Base-by-base conservation (phyloP, 371 early-diverging fungal genomes). In the Fennellomyces sp. region DNA sequence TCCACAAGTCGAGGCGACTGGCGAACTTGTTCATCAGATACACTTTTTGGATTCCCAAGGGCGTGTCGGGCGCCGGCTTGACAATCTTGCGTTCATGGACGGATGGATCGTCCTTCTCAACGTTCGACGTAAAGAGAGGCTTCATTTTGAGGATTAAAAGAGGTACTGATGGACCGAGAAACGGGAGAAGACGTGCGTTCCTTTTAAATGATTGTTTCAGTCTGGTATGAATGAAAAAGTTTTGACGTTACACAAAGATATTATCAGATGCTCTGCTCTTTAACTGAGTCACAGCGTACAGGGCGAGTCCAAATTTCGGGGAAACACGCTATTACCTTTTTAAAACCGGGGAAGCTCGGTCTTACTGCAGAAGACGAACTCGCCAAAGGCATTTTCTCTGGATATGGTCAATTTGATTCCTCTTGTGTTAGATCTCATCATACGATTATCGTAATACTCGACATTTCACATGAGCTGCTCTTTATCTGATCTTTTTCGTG, bases 21-120 rank as follows among this genome's bases (percentile, higher is more conserved):
- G 60, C 52, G 15, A 31, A 51, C 33, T 59, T 91, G n/a, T 59
- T 59, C 52, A 59, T 59, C 26, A 59, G 33, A 21, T 59, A 59
- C 13, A 59, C 60, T 15, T 59, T 59, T 41, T 59, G 60, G 5
- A 59, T 7, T 1, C 60, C 60, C 15, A 59, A 15, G 2, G 60
- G 60, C 28, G 60, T 51, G 2, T 39, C 52, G 21, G 50, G 28
- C 13, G 36, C 52, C 5, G 58, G 58, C 15, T 49, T 58, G 26
- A 58, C 36, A 5, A 49, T 17, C 27, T 47, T 58, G n/a, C 36
- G 27, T 29, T 33, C 35, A 33, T 52, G 52, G 15, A 29, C 19
- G 12, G 45, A 45, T 23, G 45, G 45, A 23, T 45, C 45, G n/a
- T 45, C 45, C 21, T n/a, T 17, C n/a, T 45, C 45, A 23, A 45